Evolutionary conservation across 2,329 filamentous ascomycete genomes (phyloP), one percentile per base, ranked within the genome.

Genomic region (Aaosphaeria pasadenensis): DNA sequence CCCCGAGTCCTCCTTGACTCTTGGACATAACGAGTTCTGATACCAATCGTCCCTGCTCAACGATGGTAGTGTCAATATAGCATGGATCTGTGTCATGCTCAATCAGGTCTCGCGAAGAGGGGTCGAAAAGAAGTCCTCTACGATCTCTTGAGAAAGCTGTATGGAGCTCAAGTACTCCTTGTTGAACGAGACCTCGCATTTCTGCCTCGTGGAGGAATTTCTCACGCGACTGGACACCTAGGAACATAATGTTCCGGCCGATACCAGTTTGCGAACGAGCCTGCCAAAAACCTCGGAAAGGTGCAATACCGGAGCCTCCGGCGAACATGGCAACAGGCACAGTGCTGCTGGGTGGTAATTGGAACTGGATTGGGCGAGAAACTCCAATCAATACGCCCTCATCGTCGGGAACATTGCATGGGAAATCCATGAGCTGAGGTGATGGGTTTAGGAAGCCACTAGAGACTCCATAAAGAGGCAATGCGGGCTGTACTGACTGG

Each of bases 11-110:
- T 4, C 78, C 78, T 41, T 79, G 77, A 40, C 77, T 79, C 65
- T 79, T 81, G 0, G 76, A 78, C 77, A 81, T 80, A 46, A 80
- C 75, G 24, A 81, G 67, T 44, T 80, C 78, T 24, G 76, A 79
- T 3, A 81, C 71, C 0, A 70, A 73, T 0, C 70, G 70, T 0
- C 76, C 75, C 52, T 81, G 76, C 46, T 80, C 77, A 1, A 76
- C 67, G 30, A 81, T 79, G 5, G 79, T 57, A 0, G 69, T 61
- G 51, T 81, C 77, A 17, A 81, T 79, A 48, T 81, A 80, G 2
- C 78, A 71, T 6, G 78, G 74, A 2, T 76, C 69, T 30, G 72
- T 78, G 13, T 73, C 69, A 48, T 70, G 75, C 55, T 81, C 78
- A 2, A 79, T 64, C 5, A 81, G 68, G 40, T 79, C 76, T 4